These are phyloP conservation scores for Colletotrichum tabaci DNA, from an alignment of 2,329 filamentous ascomycete species.

Conservation along the genomic window DNA sequence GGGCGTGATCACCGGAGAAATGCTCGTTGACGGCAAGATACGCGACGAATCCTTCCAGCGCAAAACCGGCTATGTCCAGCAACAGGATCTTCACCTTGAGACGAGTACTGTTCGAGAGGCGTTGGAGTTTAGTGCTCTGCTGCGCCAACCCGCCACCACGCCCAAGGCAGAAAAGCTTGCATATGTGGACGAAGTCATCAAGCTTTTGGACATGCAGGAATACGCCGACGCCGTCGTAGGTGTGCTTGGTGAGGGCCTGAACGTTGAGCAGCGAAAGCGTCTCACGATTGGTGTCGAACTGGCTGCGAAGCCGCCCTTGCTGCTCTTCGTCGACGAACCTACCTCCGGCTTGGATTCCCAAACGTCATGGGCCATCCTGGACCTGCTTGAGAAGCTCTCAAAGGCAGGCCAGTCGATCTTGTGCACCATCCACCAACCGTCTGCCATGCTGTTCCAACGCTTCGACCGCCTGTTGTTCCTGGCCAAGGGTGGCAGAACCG, in stretches of 20 bases:
- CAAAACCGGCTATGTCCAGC: constrained; percentile 78
- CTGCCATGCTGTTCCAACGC: constrained; percentile 43
- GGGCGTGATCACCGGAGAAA: constrained; percentile 77
- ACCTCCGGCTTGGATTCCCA: constrained; percentile 83
- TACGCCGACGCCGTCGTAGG: constrained; percentile 80
- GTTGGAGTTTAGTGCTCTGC: constrained; percentile 75
- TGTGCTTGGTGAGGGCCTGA: constrained; percentile 71
- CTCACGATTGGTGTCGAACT: constrained; percentile 84
- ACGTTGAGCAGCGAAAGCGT: constrained; percentile 66
- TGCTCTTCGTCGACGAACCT: constrained; percentile 84
- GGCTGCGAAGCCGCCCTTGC: constrained; percentile 78
- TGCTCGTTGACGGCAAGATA: constrained; percentile 76
- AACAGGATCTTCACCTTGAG: constrained; percentile 65
- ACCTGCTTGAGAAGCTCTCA: constrained; percentile 77
- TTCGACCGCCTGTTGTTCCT: constrained; percentile 44
- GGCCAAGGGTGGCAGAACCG: constrained; percentile 53
- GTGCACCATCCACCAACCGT: constrained; percentile 46
- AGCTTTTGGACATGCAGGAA: constrained; percentile 64
- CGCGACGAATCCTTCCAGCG: constrained; percentile 77
- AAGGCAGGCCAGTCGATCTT: constrained; percentile 63
- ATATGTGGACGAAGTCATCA: constrained; percentile 51
- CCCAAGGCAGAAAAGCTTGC: constrained; percentile 51
- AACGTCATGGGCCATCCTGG: constrained; percentile 82
- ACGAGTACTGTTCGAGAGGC: constrained; percentile 71
- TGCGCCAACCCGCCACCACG: constrained; percentile 75